Evolutionary conservation across 1,284 basidiomycete species (phyloP).

Genomic region (Naganishia sp.): DNA sequence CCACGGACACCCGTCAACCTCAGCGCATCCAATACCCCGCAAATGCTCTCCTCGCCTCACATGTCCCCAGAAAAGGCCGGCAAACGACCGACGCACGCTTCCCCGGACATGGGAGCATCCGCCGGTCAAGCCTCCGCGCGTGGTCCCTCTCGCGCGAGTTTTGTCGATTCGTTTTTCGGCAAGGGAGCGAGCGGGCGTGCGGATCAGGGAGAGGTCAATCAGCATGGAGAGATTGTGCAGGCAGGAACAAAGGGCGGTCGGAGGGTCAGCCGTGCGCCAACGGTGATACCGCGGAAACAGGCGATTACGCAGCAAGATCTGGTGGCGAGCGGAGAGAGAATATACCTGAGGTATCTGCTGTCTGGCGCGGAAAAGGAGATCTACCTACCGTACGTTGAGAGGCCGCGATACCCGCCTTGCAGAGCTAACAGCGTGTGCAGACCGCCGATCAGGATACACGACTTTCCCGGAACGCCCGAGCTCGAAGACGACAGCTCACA

Average conservation of each 20-base stretch:
- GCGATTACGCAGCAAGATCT: constrained; percentile 88
- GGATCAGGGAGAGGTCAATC: neutral
- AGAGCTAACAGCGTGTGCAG: constrained; percentile 47
- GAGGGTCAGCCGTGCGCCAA: constrained; percentile 67
- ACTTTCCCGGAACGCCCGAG: constrained; percentile 59
- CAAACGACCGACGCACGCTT: neutral
- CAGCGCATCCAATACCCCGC: constrained; percentile 7
- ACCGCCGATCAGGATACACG: constrained; percentile 63
- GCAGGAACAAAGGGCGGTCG: constrained; percentile 25
- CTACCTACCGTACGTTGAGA: constrained; percentile 70
- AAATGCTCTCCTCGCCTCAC: constrained; percentile 2
- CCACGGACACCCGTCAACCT: constrained; percentile 28
- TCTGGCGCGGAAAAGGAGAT: constrained; percentile 73
- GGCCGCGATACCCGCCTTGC: neutral
- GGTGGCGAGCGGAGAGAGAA: constrained; percentile 89
- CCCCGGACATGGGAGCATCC: neutral
- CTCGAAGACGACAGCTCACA: constrained; percentile 51
- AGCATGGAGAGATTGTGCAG: constrained; percentile 1
- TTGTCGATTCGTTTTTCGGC: constrained; percentile 29
- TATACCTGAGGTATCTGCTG: constrained; percentile 86
- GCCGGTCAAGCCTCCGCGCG: constrained; percentile 2
- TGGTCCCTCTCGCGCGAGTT: constrained; percentile 25
- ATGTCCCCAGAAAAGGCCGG: constrained; percentile 1
- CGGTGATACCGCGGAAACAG: constrained; percentile 81
- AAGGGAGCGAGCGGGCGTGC: constrained; percentile 2